phyloP scores from a whole-genome alignment of 1,139 yeast species.

The Zygoascus sp. region DNA sequence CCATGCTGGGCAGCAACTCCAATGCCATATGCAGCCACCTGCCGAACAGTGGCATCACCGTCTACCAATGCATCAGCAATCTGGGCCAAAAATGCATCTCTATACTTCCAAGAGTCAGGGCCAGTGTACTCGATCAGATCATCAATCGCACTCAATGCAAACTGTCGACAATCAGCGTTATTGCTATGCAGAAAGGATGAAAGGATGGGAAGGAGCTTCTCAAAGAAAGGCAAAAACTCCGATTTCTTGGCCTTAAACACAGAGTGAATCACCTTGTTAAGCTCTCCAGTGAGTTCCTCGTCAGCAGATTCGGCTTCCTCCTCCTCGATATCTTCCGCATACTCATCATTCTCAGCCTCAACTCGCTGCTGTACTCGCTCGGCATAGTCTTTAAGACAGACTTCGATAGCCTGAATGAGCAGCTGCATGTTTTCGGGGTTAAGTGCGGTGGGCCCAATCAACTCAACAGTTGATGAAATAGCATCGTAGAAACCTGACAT shows the following conservation, averaged over 20 bases:
- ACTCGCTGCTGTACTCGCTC: constrained; percentile 66
- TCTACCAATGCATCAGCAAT: constrained; percentile 57
- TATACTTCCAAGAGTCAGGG: constrained; percentile 56
- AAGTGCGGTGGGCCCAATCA: constrained; percentile 59
- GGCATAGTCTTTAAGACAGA: constrained; percentile 62
- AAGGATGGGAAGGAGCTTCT: constrained; percentile 37
- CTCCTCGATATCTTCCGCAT: constrained; percentile 59
- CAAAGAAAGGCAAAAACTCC: constrained; percentile 63
- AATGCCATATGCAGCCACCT: constrained; percentile 78
- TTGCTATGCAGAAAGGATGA: constrained; percentile 47
- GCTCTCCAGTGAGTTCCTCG: constrained; percentile 82
- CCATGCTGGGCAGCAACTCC: constrained; percentile 85
- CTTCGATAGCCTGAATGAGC: constrained; percentile 56
- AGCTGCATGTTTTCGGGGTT: constrained; percentile 53
- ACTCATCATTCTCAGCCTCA: constrained; percentile 67
- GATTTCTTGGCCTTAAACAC: constrained; percentile 62
- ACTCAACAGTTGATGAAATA: constrained; percentile 60
- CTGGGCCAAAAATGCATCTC: constrained; percentile 58
- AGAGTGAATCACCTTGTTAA: constrained; percentile 70
- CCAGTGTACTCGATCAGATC: constrained; percentile 82
- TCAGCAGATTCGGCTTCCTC: constrained; percentile 88
- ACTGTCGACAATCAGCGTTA: constrained; percentile 62
- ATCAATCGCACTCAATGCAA: constrained; percentile 76
- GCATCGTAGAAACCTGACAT: constrained; percentile 73
- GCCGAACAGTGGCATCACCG: constrained; percentile 69